A percentile compares a stretch with the other conserved stretches of the same genome.
These are phyloP conservation scores for Babesia gibsoni DNA, from an alignment of 169 alveolate species.

Conservation along the genomic window DNA sequence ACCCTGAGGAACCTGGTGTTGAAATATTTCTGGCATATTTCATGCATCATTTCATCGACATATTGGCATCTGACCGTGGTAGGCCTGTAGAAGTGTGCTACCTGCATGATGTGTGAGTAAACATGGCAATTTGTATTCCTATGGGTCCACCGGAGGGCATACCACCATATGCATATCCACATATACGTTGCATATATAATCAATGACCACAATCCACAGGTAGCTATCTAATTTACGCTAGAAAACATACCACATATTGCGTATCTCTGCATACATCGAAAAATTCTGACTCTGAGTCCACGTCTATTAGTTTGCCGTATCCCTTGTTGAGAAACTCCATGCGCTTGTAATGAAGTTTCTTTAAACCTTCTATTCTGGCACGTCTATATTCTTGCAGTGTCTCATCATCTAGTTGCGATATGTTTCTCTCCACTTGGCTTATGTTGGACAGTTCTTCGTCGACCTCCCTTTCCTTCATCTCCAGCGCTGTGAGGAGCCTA, in stretches of 20 bases:
- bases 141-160: too few relatives aligned
- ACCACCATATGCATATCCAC: neutral
- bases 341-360: conserved; percentile 64
- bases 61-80: conserved; percentile 74
- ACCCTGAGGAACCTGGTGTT: conserved; percentile 70
- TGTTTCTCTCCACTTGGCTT: conserved; percentile 58
- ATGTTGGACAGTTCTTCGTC: conserved; percentile 63
- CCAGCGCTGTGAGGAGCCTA: conserved; percentile 57
- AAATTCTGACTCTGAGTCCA: conserved; percentile 73
- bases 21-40: conserved; percentile 60
- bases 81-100: conserved; percentile 74
- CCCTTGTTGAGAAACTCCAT: conserved; percentile 65
- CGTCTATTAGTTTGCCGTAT: conserved; percentile 68
- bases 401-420: conserved; percentile 68
- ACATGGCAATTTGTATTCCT: conserved; percentile 25
- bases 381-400: conserved; percentile 65
- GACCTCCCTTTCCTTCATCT: conserved; percentile 72
- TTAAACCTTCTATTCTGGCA: conserved; percentile 68
- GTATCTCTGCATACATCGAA: conserved; percentile 71
- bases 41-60: conserved; percentile 64
- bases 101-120: conserved; percentile 36
- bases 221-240: too few relatives aligned
- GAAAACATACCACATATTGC: conserved; percentile 65
- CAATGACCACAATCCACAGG: too few relatives aligned
- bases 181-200: too few relatives aligned